Base-by-base conservation (phyloP, 208 protist species). In the Leishmania arabica region DNA sequence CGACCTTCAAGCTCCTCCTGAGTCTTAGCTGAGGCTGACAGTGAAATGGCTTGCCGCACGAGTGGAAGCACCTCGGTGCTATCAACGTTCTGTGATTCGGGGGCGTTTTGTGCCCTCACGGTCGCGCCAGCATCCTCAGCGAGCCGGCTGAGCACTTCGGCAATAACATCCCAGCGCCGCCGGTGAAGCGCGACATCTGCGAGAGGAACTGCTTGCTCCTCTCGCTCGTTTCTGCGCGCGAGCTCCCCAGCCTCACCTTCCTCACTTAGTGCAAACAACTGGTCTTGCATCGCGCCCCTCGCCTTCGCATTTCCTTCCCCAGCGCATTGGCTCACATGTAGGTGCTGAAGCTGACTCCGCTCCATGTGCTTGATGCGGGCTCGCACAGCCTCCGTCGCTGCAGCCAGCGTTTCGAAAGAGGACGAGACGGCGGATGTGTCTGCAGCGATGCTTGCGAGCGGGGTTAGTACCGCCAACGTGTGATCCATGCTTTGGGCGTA, bases 341-440 rank as follows among this genome's bases (percentile, higher is more conserved):
- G 17, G n/a, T 19, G 9, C 6, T 69, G 64, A 17, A 45, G 31
- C 64, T 69, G 64, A 69, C 64, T 9, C 34, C 27, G 70, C 70
- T 76, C 70, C 69, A 76, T 60, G 42, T 64, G 71, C 78, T 47
- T 6, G 47, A 82, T 47, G 19, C 31, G 70, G 58, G 34, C 24
- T 7, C 47, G 69, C 45, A 60, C 78, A 17, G 15, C 58, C 3
- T 72, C 78, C 1, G 47, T n/a, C 3, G 64, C 15, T 7, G 21
- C 8, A 40, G 58, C 2, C 19, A 65, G 34, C 15, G 31, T 1
- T 21, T 37, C 53, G 62, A 31, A 11, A 42, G 64, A 69, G 40
- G 54, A 58, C 66, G 40, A 17, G 17, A 8, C 1, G 15, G 27
- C 27, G 21, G 5, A 9, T 11, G 47, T 37, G 4, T 45, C n/a